A percentile compares a stretch with the other conserved stretches of the same genome.
These are phyloP conservation scores for Penicillium bovifimosum DNA, from an alignment of 495 filamentous ascomycete genomes.

Conservation along the genomic window DNA sequence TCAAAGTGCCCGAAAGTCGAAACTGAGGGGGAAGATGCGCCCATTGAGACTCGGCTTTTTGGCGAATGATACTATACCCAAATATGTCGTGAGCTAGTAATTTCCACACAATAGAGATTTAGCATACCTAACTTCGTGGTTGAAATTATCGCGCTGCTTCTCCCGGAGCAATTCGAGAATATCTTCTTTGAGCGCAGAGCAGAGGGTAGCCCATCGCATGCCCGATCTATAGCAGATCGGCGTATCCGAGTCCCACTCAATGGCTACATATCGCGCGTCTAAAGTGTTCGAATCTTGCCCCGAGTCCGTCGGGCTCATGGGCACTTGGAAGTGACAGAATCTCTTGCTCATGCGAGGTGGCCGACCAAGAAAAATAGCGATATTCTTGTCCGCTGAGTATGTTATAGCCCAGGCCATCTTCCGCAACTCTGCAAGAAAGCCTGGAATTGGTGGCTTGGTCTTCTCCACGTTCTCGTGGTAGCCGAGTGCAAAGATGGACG, in stretches of 20 bases:
- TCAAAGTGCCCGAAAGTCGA: conserved; percentile 22
- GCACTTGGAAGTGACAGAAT: conserved; percentile 39
- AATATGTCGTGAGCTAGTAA: neutral
- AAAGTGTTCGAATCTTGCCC: conserved; percentile 4
- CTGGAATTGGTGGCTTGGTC: conserved; percentile 22
- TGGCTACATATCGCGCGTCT: conserved; percentile 2
- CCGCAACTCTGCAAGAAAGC: conserved; percentile 33
- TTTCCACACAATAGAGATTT: neutral
- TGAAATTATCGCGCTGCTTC: conserved; percentile 18
- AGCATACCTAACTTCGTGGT: conserved; percentile 17
- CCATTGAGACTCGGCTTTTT: conserved; percentile 24
- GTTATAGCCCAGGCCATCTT: conserved; percentile 34
- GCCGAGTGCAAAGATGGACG: conserved; percentile 38
- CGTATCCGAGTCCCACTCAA: neutral
- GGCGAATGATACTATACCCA: conserved; percentile 15
- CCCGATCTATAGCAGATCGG: conserved; percentile 26
- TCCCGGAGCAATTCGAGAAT: conserved; percentile 33
- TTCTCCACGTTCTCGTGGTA: conserved; percentile 40
- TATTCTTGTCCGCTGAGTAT: conserved; percentile 41
- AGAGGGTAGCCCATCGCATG: conserved; percentile 35
- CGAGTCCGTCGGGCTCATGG: conserved; percentile 8
- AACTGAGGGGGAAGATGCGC: conserved; percentile 23
- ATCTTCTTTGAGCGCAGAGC: conserved; percentile 37
- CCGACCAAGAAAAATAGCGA: conserved; percentile 40
- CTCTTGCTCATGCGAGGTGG: conserved; percentile 39